Conservation (phyloP, 2,329 filamentous ascomycete species). For the Colletotrichum sp. region DNA sequence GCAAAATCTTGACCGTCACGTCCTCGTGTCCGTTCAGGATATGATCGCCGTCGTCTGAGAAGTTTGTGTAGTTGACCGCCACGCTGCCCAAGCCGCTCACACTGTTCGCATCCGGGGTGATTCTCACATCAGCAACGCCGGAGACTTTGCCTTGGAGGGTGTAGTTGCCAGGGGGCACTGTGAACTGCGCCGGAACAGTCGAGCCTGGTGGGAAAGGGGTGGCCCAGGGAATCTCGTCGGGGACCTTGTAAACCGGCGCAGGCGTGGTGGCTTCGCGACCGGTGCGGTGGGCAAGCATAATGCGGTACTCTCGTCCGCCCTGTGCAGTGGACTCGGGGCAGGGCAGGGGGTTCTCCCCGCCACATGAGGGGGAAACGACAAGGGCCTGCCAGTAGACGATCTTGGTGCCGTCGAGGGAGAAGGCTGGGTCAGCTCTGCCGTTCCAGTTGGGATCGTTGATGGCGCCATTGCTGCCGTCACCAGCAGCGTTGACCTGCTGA, state of each 20-base stretch:
- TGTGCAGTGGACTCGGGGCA: constrained; percentile 43
- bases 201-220: constrained; percentile 32
- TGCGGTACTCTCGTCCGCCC: constrained; percentile 40
- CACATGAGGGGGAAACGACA: constrained; percentile 43
- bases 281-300: constrained; percentile 46
- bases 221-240: constrained; percentile 38
- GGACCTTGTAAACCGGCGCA: constrained; percentile 26
- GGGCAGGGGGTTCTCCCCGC: constrained; percentile 44
- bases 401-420: constrained; percentile 43
- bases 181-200: neutral
- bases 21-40: constrained; percentile 39
- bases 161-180: constrained; percentile 19
- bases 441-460: constrained; percentile 55
- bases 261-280: constrained; percentile 31
- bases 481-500: constrained; percentile 44
- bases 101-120: constrained; percentile 1
- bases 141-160: constrained; percentile 24
- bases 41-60: constrained; percentile 36
- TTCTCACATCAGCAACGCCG: constrained; percentile 25
- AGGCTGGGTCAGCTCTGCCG: constrained; percentile 47
- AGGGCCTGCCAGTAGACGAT: constrained; percentile 48
- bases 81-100: constrained; percentile 30
- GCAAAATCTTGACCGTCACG: constrained; percentile 28
- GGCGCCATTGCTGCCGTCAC: constrained; percentile 39
- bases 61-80: constrained; percentile 37